Base-by-base conservation (phyloP, 768 basidiomycete genomes). In the Leccinum rimulosum region DNA sequence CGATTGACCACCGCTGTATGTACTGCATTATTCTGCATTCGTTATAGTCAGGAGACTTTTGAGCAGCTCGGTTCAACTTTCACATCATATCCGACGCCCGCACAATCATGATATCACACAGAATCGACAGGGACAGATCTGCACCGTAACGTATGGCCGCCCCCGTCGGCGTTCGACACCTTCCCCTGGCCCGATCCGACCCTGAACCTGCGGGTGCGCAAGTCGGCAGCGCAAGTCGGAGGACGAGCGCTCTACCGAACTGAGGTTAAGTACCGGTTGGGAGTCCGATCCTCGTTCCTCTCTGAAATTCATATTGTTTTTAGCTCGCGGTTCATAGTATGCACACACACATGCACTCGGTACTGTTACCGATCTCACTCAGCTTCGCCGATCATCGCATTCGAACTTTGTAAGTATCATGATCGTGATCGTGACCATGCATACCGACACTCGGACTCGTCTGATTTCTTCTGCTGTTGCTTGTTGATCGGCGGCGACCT, bases 311-410 rank as follows among this genome's bases (percentile, higher is more conserved):
- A 43, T 38, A 38, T 45, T 10, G n/a, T 43, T 25, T 25, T 25
- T 25, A 40, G 40, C 17, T n/a, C 40, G 40, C 17, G 8, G 17
- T n/a, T n/a, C 38, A 12, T 36, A 25, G 25, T 25, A 36, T 36
- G 14, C 35, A 36, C 35, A 17, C 36, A 0, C 2, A 38, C 36
- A 38, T 49, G 10, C 31, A 56, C 0, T 1, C 52, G n/a, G n/a
- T 19, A 43, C 9, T 43, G 11, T 45, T 65, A 2, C 64, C 68
- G 22, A 52, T 71, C 40, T 61, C 61, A 25, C 56, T 67, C 22
- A 55, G 60, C 22, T 71, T 63, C 43, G 50, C 57, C 60, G 69
- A 70, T 40, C 50, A 58, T 52, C 69, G 69, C 31, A 17, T 10
- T 40, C 38, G 25, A 25, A 25, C 25, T 40, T 3, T n/a, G 38